phyloP scores from a whole-genome alignment of 352 stramenopile genomes.

The Globisporangium cylindrosporum region DNA sequence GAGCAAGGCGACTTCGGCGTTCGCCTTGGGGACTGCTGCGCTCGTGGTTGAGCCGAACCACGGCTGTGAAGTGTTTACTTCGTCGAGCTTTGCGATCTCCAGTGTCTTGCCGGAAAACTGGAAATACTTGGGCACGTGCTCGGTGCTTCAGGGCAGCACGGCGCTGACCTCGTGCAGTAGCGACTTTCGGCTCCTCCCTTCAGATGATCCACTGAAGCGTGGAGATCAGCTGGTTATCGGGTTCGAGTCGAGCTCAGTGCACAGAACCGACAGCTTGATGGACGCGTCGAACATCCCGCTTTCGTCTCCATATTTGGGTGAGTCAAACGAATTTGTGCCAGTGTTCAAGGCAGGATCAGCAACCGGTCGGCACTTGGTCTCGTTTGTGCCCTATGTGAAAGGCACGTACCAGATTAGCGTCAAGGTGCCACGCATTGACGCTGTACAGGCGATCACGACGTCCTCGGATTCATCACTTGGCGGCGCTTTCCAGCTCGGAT shows the following conservation, averaged over 20 bases:
- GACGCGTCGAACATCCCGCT: slow-evolving; percentile 72
- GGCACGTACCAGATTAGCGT: slow-evolving; percentile 89
- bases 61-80: slow-evolving; percentile 50
- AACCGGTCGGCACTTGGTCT: slow-evolving; percentile 82
- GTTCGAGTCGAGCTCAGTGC: slow-evolving; percentile 63
- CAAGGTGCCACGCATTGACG: slow-evolving; percentile 59
- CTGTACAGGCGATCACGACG: slow-evolving; percentile 73
- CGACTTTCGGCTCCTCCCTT: slow-evolving; percentile 31
- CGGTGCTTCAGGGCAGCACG: slow-evolving; percentile 22
- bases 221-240: slow-evolving; percentile 84
- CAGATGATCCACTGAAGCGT: slow-evolving; percentile 48
- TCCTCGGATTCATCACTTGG: slow-evolving; percentile 45
- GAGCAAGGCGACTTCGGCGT: slow-evolving; percentile 42
- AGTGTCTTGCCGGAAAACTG: slow-evolving; percentile 52
- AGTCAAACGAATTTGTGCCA: slow-evolving; percentile 47
- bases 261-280: slow-evolving; percentile 49
- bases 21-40: slow-evolving; percentile 24
- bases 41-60: slow-evolving; percentile 50
- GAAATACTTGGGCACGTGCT: slow-evolving; percentile 73
- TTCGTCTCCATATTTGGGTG: slow-evolving; percentile 52
- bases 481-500: slow-evolving; percentile 61
- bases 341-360: slow-evolving; percentile 56
- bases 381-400: slow-evolving; percentile 89
- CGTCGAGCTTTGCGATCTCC: slow-evolving; percentile 43
- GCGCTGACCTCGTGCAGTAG: slow-evolving; percentile 42